Base-by-base conservation (phyloP, 2,329 filamentous ascomycete species). In the Phialemonium atrogriseum region DNA sequence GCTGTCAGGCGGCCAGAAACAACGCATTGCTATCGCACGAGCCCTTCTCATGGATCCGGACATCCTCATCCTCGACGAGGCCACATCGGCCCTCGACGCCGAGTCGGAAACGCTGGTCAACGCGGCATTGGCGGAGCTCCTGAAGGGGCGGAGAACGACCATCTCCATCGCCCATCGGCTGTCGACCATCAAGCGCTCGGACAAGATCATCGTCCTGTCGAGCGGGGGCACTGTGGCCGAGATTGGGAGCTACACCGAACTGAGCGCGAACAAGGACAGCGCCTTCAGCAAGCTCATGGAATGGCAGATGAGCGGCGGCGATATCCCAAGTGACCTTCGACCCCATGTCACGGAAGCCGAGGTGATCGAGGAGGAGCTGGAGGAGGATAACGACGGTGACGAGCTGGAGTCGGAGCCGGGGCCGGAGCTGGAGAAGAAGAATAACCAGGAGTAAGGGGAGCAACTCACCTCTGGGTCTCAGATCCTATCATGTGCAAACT, bases 31-130 rank as follows among this genome's bases (percentile, higher is more conserved):
- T 22, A 98, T 98, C 55, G 91, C 91, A 5, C 77, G 93, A 33
- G 91, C 91, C 10, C 70, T 98, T 17, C 78, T 98, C 46, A 96
- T 96, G 59, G 77, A 95, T 41, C 93, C 93, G 0, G 91, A 98
- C 59, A 96, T 98, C 41, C 66, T 98, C 17, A 94, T 98, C 38
- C 73, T 98, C 1, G 91, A 98, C 51, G 91, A 98, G 66, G 84
- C 93, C 12, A 98, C 93, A 1, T 94, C 86, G 3, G 91, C 91
- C 1, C 70, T 98, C 7, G 91, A 98, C 53, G 91, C 91, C 10
- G 91, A 98, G 58, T 94, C 86, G 0, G 91, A 98, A 57, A 96
- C 91, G 0, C 73, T 96, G 3, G 91, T 98, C 38, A 98, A 98
- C 54, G 80, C 86, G 47, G 91, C 91, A 4, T 69, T 98, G 3